Evolutionary conservation across 129 eudicot species (phyloP).

Genomic region (Flaveria robusta): DNA sequence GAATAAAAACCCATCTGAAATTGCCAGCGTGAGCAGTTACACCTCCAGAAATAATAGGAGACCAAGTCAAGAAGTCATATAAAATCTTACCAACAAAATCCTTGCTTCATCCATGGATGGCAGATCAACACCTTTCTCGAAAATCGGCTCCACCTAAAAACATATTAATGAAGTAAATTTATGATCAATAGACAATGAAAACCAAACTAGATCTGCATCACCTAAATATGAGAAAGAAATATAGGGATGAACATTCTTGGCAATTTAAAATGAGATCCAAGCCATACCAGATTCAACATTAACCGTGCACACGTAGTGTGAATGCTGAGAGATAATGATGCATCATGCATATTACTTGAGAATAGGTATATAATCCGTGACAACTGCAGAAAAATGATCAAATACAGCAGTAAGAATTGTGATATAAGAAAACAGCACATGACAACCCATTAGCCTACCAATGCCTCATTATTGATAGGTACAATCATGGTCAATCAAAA

Average conservation of each 20-base stretch:
- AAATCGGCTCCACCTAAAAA: slow-evolving; percentile 92
- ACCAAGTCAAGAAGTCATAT: slow-evolving; percentile 15
- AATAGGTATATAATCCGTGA: slow-evolving; percentile 93
- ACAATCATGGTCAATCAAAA: slow-evolving; percentile 8
- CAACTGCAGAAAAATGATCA: slow-evolving; percentile 57
- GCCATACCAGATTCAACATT: slow-evolving; percentile 85
- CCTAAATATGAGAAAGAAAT: not conserved
- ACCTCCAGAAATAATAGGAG: slow-evolving; percentile 6
- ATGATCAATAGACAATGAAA: not conserved
- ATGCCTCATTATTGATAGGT: not conserved
- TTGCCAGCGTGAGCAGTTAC: slow-evolving; percentile 2
- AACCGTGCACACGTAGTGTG: slow-evolving; percentile 99
- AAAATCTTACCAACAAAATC: slow-evolving; percentile 65
- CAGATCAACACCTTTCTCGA: slow-evolving; percentile 91
- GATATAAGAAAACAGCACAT: slow-evolving; percentile 11
- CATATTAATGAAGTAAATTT: not conserved
- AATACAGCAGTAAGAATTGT: slow-evolving; percentile 16
- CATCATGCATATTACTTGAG: slow-evolving; percentile 99
- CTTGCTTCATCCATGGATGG: slow-evolving; percentile 97
- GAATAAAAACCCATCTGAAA: slow-evolving; percentile 3
- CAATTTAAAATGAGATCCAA: slow-evolving; percentile 23
- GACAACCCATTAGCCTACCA: not conserved
- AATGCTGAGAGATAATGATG: slow-evolving; percentile 92
- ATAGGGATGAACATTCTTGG: not conserved
- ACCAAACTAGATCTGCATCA: not conserved